A percentile compares a stretch with the other conserved stretches of the same genome.
These are phyloP conservation scores for Debaryomycetaceae sp. DNA, from an alignment of 1,139 yeast genomes.

Conservation along the genomic window DNA sequence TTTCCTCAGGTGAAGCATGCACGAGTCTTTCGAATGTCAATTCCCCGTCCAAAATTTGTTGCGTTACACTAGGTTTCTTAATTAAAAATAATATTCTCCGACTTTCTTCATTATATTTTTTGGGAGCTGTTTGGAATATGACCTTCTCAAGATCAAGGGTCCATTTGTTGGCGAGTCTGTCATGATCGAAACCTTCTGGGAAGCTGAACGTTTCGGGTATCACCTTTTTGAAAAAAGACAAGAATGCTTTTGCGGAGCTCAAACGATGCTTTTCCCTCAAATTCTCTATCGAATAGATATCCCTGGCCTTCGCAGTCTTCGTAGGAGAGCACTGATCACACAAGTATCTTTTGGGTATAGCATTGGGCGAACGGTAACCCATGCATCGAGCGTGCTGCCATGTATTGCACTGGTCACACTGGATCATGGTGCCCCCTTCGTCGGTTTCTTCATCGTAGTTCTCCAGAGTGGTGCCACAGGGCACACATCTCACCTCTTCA, in stretches of 20 bases:
- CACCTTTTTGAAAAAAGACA: constrained; percentile 36
- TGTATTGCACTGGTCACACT: constrained; percentile 72
- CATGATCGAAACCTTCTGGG: constrained; percentile 23
- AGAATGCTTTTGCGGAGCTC: constrained; percentile 38
- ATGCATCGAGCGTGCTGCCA: constrained; percentile 87
- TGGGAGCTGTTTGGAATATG: constrained; percentile 22
- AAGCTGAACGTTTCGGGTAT: constrained; percentile 34
- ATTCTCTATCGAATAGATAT: constrained; percentile 8
- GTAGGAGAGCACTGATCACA: constrained; percentile 27
- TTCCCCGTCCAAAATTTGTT: constrained; percentile 24
- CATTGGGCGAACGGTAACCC: constrained; percentile 36
- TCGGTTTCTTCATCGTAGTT: constrained; percentile 62
- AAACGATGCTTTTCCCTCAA: constrained; percentile 29
- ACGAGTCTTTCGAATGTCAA: constrained; percentile 28
- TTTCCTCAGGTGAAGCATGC: constrained; percentile 32
- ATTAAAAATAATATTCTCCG: constrained; percentile 37
- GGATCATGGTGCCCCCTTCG: constrained; percentile 64
- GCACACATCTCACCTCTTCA: constrained; percentile 57
- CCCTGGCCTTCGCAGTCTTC: constrained; percentile 1
- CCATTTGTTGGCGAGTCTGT: constrained; percentile 32
- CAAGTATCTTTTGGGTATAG: constrained; percentile 29
- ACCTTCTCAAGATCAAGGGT: constrained; percentile 42
- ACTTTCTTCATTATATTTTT: constrained; percentile 39
- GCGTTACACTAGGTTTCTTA: constrained; percentile 28
- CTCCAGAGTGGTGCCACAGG: constrained; percentile 63